Evolutionary conservation across 768 basidiomycete species (phyloP).

Genomic region (Boletus insuetus): DNA sequence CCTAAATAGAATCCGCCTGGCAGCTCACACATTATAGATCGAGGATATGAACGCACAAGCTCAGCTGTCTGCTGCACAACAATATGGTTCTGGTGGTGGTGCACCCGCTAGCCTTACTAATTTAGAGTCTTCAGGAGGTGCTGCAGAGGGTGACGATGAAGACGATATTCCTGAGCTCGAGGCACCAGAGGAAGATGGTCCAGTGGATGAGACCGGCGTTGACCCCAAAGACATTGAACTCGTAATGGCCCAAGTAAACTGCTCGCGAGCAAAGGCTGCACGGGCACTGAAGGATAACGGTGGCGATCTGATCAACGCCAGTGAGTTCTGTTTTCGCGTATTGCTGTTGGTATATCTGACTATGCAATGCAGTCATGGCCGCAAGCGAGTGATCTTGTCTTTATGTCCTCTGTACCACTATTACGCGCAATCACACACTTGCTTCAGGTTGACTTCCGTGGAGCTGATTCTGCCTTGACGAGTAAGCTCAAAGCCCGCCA

Average conservation of each 20-base stretch:
- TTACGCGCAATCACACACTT: slow-evolving; percentile 23
- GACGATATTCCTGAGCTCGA: slow-evolving; percentile 86
- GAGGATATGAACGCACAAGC: slow-evolving; percentile 86
- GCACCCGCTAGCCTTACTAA: slow-evolving; percentile 41
- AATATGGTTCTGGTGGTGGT: slow-evolving; percentile 56
- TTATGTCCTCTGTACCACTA: slow-evolving; percentile 33
- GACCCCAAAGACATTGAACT: slow-evolving; percentile 95
- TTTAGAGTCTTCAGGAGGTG: slow-evolving; percentile 51
- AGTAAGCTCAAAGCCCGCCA: not conserved
- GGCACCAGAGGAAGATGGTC: slow-evolving; percentile 76
- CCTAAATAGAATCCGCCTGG: not conserved
- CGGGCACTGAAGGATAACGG: slow-evolving; percentile 86
- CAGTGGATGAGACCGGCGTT: slow-evolving; percentile 82
- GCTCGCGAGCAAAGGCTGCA: slow-evolving; percentile 89
- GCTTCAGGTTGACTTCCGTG: slow-evolving; percentile 5
- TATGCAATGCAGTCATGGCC: slow-evolving; percentile 71
- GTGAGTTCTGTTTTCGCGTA: slow-evolving; percentile 49
- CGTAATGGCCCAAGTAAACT: slow-evolving; percentile 86
- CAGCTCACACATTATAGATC: slow-evolving; percentile 44
- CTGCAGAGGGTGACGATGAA: slow-evolving; percentile 56
- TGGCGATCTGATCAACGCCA: slow-evolving; percentile 95
- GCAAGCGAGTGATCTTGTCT: slow-evolving; percentile 71
- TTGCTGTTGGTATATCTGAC: slow-evolving; percentile 10
- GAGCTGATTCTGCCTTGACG: not conserved
- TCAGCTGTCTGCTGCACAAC: slow-evolving; percentile 76